Percentiles rank a stretch among this genome's conserved stretches.
Conservation (phyloP, 352 stramenopile genomes). For the Phytophthora capsici region DNA sequence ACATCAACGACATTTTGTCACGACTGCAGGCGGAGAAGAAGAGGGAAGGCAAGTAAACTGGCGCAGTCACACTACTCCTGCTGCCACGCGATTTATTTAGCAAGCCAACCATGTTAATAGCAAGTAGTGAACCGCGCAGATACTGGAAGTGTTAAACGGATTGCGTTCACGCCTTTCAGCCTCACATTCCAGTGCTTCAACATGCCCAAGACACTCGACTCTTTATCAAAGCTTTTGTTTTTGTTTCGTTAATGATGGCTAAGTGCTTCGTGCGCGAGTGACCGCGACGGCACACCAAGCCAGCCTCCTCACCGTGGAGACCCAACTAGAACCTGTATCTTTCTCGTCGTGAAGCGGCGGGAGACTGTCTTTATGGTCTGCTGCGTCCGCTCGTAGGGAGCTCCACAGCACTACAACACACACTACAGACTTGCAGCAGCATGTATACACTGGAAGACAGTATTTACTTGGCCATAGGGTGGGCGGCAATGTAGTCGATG, state of each 20-base stretch:
- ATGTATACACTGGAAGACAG: conserved; percentile 1
- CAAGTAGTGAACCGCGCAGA: conserved; percentile 20
- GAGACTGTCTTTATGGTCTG: conserved; percentile 15
- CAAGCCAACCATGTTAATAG: conserved; percentile 27
- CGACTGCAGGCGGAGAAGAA: conserved; percentile 70
- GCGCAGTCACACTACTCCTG: conserved; percentile 1
- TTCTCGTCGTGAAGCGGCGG: conserved; percentile 30
- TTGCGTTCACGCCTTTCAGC: conserved; percentile 11
- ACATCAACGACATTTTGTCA: conserved; percentile 84
- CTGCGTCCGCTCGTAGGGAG: conserved; percentile 1
- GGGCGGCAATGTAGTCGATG: conserved; percentile 98
- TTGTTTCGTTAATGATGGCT: conserved; percentile 42
- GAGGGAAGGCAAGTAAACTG: conserved; percentile 33
- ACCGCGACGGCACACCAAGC: background rate
- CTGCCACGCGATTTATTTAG: conserved; percentile 32
- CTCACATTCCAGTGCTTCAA: conserved; percentile 21
- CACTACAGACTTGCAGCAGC: conserved; percentile 12
- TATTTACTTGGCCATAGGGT: conserved; percentile 99
- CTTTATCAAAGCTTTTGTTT: conserved; percentile 43
- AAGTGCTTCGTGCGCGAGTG: conserved; percentile 13
- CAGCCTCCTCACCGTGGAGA: conserved; percentile 2
- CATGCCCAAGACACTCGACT: conserved; percentile 12
- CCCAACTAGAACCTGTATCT: conserved; percentile 33
- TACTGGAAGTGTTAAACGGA: conserved; percentile 22
- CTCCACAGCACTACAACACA: conserved; percentile 11